A percentile compares a stretch with the other conserved stretches of the same genome.
phyloP scores from a whole-genome alignment of 148 eudicot species.

The Chenopodium berlandieri region DNA sequence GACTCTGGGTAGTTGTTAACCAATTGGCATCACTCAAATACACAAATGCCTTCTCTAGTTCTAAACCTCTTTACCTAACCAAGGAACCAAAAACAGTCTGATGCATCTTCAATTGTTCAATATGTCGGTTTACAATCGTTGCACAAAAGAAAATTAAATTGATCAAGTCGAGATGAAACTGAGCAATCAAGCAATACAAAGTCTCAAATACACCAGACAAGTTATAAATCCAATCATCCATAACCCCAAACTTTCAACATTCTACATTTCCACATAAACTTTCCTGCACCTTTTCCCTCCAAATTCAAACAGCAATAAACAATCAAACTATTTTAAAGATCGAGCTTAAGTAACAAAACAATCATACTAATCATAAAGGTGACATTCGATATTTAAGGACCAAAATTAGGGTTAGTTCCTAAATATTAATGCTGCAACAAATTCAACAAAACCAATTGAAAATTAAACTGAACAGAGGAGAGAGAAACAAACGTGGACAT shows the following conservation, averaged over 20 bases:
- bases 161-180: no score
- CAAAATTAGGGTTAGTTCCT: background rate
- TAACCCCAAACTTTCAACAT: background rate
- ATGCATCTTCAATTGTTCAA: background rate
- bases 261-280: background rate
- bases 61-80: background rate
- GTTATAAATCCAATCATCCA: background rate
- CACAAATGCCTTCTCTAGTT: background rate
- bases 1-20: background rate
- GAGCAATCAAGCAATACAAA: background rate
- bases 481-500: conserved; percentile 71
- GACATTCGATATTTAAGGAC: background rate
- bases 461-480: background rate
- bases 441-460: background rate
- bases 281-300: background rate
- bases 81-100: background rate
- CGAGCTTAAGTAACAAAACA: background rate
- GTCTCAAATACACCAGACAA: background rate
- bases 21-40: background rate
- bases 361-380: no score
- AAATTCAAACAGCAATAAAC: background rate
- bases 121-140: background rate
- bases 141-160: background rate
- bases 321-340: background rate
- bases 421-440: background rate